Base-by-base conservation (phyloP, 1,139 yeast genomes). In the Yamadazyma blattariae region DNA sequence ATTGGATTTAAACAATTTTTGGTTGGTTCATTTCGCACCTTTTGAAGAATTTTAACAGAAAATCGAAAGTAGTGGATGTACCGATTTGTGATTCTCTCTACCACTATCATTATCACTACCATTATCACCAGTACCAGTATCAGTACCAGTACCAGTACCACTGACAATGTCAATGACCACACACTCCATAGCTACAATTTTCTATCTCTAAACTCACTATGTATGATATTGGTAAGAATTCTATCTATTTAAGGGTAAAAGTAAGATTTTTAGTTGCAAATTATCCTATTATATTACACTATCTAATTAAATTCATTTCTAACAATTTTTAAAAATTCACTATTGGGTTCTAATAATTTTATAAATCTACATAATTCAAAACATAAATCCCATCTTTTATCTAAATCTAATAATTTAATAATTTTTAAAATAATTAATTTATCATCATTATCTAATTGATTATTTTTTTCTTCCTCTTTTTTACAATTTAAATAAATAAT, bases 291-390 rank as follows among this genome's bases (percentile, higher is more conserved):
- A n/a, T n/a, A n/a, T n/a, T n/a, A n/a, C n/a, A n/a, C n/a, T n/a
- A n/a, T n/a, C n/a, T n/a, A n/a, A n/a, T n/a, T n/a, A n/a, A n/a
- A n/a, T n/a, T n/a, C n/a, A n/a, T n/a, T n/a, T n/a, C n/a, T n/a
- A n/a, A n/a, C n/a, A n/a, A n/a, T 5, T 19, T 25, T 27, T 19
- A 36, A 33, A 14, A 67, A 48, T 24, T 51, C 54, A 17, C 68
- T 63, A 8, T 61, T 50, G 1, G 74, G 74, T 35, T 69, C 72
- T 27, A 70, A 51, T 13, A 70, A 44, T 44, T 69, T 69, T 28
- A 69, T 58, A 40, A 67, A 70, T 21, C 76, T 57, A 46, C 75
- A 69, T 26, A 70, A 54, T 41, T 70, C 75, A 47, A 64, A 67
- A 38, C 73, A 67, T 64, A 70, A 65, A 34, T 68, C 73, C 73